These are phyloP conservation scores for Fusarium xylarioides DNA, from an alignment of 2,329 filamentous ascomycete genomes.

Conservation along the genomic window DNA sequence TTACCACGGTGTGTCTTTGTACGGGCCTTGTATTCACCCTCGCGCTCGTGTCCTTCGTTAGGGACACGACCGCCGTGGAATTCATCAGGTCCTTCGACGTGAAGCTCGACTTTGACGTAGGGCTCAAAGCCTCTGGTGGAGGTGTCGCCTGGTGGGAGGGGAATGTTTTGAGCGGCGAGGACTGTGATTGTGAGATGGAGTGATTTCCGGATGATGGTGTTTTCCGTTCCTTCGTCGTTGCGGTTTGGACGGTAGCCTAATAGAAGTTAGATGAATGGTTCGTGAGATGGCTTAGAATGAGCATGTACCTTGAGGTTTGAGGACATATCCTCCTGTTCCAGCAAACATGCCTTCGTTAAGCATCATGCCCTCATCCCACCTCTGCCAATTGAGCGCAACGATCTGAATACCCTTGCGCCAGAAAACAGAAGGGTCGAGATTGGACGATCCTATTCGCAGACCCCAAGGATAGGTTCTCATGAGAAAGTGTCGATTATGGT, in stretches of 20 bases:
- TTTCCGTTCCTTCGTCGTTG: conserved; percentile 33
- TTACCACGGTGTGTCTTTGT: conserved; percentile 67
- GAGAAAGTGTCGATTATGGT: conserved; percentile 82
- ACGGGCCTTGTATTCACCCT: conserved; percentile 64
- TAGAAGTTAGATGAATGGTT: neutral
- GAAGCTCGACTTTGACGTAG: conserved; percentile 85
- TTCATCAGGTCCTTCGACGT: conserved; percentile 74
- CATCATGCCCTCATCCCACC: conserved; percentile 93
- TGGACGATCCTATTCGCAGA: conserved; percentile 82
- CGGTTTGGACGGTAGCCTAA: conserved; percentile 46
- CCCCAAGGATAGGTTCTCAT: conserved; percentile 92
- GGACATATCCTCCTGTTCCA: conserved; percentile 82
- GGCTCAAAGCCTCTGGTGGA: conserved; percentile 71
- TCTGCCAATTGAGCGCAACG: conserved; percentile 94
- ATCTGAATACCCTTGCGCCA: conserved; percentile 92
- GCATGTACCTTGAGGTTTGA: conserved; percentile 76
- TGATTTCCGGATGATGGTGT: conserved; percentile 59
- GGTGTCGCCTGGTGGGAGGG: conserved; percentile 66
- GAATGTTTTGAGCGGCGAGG: conserved; percentile 79
- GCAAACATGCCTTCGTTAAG: conserved; percentile 93
- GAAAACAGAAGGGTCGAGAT: conserved; percentile 83
- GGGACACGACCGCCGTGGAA: conserved; percentile 48
- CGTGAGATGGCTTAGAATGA: too few relatives aligned
- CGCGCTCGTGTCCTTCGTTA: conserved; percentile 53
- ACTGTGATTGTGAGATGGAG: conserved; percentile 78